Evolutionary conservation across 1,284 basidiomycete species (phyloP).

Genomic region (Chalciporus piperatoides): DNA sequence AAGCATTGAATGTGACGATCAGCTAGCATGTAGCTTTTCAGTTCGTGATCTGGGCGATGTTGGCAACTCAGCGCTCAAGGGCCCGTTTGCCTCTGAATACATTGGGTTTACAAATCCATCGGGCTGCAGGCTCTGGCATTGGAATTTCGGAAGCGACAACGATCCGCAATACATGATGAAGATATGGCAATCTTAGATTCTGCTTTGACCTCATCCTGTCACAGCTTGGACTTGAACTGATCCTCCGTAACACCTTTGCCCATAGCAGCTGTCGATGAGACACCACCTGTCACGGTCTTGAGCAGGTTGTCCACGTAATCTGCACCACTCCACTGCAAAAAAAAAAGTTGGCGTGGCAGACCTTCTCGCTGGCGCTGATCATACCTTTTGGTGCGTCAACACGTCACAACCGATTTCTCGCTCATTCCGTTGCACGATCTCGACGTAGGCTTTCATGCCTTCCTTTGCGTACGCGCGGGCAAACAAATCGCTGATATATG

Average conservation of each 20-base stretch:
- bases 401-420: constrained; percentile 90
- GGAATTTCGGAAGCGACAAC: not conserved
- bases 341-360: constrained; percentile 16
- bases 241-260: constrained; percentile 90
- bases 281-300: constrained; percentile 93
- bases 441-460: constrained; percentile 90
- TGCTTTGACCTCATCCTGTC: constrained; percentile 15
- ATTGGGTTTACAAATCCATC: not conserved
- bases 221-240: constrained; percentile 74
- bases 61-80: not conserved
- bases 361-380: constrained; percentile 13
- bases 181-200: not conserved
- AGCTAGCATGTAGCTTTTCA: not conserved
- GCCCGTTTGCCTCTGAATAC: not conserved
- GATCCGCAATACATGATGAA: no score
- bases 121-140: not conserved
- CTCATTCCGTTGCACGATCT: constrained; percentile 82
- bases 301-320: constrained; percentile 90
- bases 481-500: constrained; percentile 94
- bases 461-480: constrained; percentile 85
- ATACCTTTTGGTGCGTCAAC: constrained; percentile 81
- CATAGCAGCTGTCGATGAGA: constrained; percentile 96
- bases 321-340: constrained; percentile 83
- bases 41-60: not conserved
- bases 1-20: constrained; percentile 5